Base-by-base conservation (phyloP, 2,329 filamentous ascomycete genomes). In the Ophiostoma ulmi region DNA sequence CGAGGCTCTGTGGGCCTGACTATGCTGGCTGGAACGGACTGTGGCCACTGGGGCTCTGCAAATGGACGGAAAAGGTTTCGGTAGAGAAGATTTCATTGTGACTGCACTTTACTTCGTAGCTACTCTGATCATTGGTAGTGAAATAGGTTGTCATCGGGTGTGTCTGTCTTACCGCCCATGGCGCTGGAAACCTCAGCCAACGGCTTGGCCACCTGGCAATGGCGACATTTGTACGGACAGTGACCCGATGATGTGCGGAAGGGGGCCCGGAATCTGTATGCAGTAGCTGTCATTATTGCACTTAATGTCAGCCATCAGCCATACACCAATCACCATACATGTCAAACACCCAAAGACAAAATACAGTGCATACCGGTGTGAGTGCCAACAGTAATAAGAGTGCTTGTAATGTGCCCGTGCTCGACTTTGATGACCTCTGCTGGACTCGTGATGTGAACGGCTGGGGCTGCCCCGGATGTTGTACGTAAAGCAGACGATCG, bases 361-460 rank as follows among this genome's bases (percentile, higher is more conserved):
- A 44, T 44, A 11, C 13, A 35, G 17, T 63, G 26, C 58, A 26
- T 63, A 14, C 58, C 26, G 26, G 58, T 35, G 58, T 26, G 13
- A 31, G 20, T 63, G 52, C 52, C 58, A 63, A 13, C 58, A 63
- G 13, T 8, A 35, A 11, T 22, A 11, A 26, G 6, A 22, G 52
- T 58, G 52, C 22, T 58, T 35, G 58, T 63, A n/a, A 17, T 26
- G 58, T 17, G 22, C 58, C 36, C 58, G 58, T 31, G 58, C 26
- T 35, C 22, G 14, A 7, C 58, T 10, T 10, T 11, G 11, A 5
- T 17, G 26, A 14, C n/a, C 58, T 35, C 13, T 38, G 14, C 26
- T 52, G 55, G 67, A 64, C 73, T 74, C 72, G 72, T 73, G 73
- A 74, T 74, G 72, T 69, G 72, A 72, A 72, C 63, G 70, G 17